Conservation (phyloP, 306 rosid genomes). For the Vigna trinervia region DNA sequence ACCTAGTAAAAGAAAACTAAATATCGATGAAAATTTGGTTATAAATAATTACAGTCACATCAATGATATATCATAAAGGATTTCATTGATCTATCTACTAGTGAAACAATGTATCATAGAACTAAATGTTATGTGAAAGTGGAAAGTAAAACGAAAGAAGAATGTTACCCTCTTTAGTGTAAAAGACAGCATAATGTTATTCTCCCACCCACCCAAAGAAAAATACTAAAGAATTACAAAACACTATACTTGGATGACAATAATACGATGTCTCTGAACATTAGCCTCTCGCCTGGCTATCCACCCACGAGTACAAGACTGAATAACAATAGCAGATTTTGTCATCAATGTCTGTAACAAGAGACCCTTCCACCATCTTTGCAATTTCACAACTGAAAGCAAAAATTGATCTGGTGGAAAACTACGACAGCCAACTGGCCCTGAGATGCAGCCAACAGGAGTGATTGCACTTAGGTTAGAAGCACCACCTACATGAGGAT, state of each 20-base stretch:
- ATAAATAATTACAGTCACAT: slow-evolving; percentile 12
- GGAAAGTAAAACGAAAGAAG: not conserved
- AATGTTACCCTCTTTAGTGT: not conserved
- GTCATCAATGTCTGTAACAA: slow-evolving; percentile 53
- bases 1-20: not conserved
- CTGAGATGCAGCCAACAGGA: slow-evolving; percentile 41
- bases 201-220: too few relatives aligned
- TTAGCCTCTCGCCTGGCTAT: slow-evolving; percentile 60
- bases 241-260: slow-evolving; percentile 73
- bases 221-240: slow-evolving; percentile 15
- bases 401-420: slow-evolving; percentile 55
- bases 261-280: slow-evolving; percentile 52
- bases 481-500: slow-evolving; percentile 50
- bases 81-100: not conserved
- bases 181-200: too few relatives aligned
- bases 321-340: slow-evolving; percentile 66
- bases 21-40: slow-evolving; percentile 1
- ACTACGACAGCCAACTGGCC: slow-evolving; percentile 47
- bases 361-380: slow-evolving; percentile 82
- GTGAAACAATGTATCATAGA: slow-evolving; percentile 14
- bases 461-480: slow-evolving; percentile 45
- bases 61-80: not conserved
- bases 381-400: slow-evolving; percentile 72
- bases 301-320: slow-evolving; percentile 79
- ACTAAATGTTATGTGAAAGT: not conserved